Percentiles rank a stretch among this genome's conserved stretches.
Evolutionary conservation across 371 early-diverging fungal genomes (phyloP).

Genomic region (Dichotomocladium elegans): DNA sequence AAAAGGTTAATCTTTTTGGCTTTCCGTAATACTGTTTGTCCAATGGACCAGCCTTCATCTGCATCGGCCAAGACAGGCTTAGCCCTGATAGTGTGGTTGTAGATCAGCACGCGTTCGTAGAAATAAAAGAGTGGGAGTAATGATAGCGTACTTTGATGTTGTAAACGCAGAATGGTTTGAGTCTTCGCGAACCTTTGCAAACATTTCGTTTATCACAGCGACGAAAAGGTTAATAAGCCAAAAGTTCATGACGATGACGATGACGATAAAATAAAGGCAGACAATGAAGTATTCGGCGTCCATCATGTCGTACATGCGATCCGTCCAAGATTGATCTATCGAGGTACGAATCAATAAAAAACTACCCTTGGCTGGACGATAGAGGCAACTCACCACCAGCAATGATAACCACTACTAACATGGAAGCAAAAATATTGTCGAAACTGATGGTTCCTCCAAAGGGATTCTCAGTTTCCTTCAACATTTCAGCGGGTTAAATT

Average conservation of each 20-base stretch:
- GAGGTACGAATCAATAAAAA: too few species aligned
- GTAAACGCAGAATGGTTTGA: constrained; percentile 63
- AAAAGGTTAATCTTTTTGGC: constrained; percentile 8
- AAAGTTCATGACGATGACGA: constrained; percentile 64
- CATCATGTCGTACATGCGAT: constrained; percentile 67
- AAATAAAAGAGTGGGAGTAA: not conserved
- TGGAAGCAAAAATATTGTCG: constrained; percentile 55
- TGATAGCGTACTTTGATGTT: constrained; percentile 29
- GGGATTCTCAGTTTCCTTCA: constrained; percentile 46
- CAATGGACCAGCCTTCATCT: constrained; percentile 42
- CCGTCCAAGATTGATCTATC: constrained; percentile 66
- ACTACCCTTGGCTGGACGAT: not conserved
- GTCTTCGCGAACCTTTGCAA: constrained; percentile 68
- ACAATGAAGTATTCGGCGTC: constrained; percentile 58
- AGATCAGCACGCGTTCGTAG: constrained; percentile 1
- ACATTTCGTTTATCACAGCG: constrained; percentile 69
- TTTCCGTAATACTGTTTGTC: constrained; percentile 12
- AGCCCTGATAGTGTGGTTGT: constrained; percentile 17
- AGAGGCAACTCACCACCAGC: constrained; percentile 29
- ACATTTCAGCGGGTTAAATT: too few species aligned
- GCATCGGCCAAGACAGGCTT: constrained; percentile 39
- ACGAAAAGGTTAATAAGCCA: constrained; percentile 70
- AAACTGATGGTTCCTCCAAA: constrained; percentile 49
- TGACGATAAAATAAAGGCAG: constrained; percentile 55
- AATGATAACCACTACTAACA: constrained; percentile 55